Percentiles rank a stretch among this genome's conserved stretches.
These are phyloP conservation scores for Talaromyces amestolkiae DNA, from an alignment of 2,329 filamentous ascomycete genomes.

Conservation along the genomic window DNA sequence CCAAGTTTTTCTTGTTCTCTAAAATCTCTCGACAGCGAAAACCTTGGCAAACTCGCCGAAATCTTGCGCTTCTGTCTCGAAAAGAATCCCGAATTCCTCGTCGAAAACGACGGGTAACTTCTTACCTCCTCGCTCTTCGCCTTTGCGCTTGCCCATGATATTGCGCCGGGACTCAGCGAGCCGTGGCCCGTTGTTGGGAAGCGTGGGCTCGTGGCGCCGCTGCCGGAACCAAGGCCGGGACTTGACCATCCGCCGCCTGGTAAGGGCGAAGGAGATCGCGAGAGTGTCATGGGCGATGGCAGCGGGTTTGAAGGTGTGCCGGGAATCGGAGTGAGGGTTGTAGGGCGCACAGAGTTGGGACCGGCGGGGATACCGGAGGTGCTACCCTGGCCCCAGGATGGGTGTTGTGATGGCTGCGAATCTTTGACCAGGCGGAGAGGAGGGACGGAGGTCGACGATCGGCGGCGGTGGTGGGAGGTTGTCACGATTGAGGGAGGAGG, in stretches of 20 bases:
- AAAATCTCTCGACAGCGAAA: constrained; percentile 58
- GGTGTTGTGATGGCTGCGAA: neutral
- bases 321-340: constrained; percentile 46
- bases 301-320: constrained; percentile 59
- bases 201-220: constrained; percentile 66
- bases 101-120: constrained; percentile 75
- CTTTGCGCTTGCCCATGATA: constrained; percentile 81
- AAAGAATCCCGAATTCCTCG: constrained; percentile 83
- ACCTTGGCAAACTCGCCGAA: constrained; percentile 74
- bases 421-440: constrained; percentile 35
- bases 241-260: constrained; percentile 86
- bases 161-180: constrained; percentile 36
- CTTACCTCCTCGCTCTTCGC: constrained; percentile 70
- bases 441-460: constrained; percentile 50
- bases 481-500: constrained; percentile 35
- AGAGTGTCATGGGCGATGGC: constrained; percentile 69
- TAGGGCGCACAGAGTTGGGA: constrained; percentile 16
- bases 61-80: constrained; percentile 77
- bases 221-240: constrained; percentile 71
- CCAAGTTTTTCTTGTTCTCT: constrained; percentile 75
- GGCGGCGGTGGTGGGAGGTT: constrained; percentile 34
- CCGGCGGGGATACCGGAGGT: constrained; percentile 27
- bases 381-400: constrained; percentile 23
- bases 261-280: constrained; percentile 81
- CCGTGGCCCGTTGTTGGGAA: constrained; percentile 27